Evolutionary conservation across 2,329 filamentous ascomycete species (phyloP).

Genomic region (Hypoxylon sp.): DNA sequence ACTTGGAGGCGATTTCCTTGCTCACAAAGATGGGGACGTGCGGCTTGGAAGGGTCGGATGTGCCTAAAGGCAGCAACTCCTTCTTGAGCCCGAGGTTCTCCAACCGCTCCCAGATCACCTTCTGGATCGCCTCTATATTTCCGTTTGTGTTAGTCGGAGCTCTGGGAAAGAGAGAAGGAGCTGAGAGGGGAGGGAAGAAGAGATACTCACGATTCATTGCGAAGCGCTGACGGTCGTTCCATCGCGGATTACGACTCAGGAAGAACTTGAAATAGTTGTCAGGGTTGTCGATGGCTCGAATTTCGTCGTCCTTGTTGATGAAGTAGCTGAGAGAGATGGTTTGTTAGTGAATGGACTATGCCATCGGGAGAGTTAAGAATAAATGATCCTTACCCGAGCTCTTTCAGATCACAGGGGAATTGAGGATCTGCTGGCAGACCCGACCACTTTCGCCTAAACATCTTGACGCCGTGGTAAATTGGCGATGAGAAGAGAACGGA

Average conservation of each 20-base stretch:
- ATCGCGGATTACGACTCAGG: conserved; percentile 78
- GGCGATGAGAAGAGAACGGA: background rate
- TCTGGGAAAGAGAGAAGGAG: background rate
- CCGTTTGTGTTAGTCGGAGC: conserved; percentile 12
- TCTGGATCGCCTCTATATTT: conserved; percentile 71
- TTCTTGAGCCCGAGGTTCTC: conserved; percentile 70
- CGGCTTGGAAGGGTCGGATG: conserved; percentile 60
- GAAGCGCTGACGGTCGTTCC: conserved; percentile 82
- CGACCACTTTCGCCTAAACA: conserved; percentile 82
- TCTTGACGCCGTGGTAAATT: conserved; percentile 56
- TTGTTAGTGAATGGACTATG: conserved; percentile 2
- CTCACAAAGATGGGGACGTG: conserved; percentile 78
- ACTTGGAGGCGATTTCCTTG: conserved; percentile 66
- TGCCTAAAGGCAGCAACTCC: conserved; percentile 72
- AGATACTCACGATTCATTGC: conserved; percentile 76
- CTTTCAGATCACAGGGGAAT: conserved; percentile 75
- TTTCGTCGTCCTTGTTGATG: conserved; percentile 80
- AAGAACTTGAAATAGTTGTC: conserved; percentile 82
- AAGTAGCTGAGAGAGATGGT: conserved; percentile 70
- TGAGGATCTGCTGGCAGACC: conserved; percentile 78
- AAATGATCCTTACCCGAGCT: conserved; percentile 75
- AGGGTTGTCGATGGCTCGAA: conserved; percentile 78
- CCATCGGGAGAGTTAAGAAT: conserved; percentile 6
- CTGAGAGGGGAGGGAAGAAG: background rate
- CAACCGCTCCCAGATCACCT: conserved; percentile 74